phyloP scores from a whole-genome alignment of 2,329 filamentous ascomycete species.

The Scorias spongiosa region DNA sequence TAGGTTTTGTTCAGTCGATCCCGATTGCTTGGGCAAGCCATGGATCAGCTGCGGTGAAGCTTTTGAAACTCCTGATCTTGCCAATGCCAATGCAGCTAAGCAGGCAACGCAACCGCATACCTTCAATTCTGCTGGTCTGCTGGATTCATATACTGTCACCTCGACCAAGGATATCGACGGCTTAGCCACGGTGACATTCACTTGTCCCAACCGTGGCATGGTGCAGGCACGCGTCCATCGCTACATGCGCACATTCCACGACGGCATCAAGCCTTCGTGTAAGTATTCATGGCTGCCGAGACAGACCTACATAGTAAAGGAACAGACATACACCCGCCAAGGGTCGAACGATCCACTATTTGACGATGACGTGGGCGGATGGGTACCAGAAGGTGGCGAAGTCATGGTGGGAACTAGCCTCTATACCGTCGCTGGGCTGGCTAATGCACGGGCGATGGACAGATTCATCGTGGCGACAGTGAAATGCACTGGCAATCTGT shows the following conservation, averaged over 20 bases:
- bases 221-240: conserved; percentile 4
- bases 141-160: background rate
- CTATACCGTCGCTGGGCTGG: background rate
- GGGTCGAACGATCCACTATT: background rate
- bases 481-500: background rate
- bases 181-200: background rate
- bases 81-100: background rate
- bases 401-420: background rate
- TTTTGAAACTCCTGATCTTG: background rate
- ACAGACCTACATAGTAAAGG: conserved; percentile 2
- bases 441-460: background rate
- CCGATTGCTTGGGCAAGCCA: background rate
- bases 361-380: background rate
- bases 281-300: conserved; percentile 1
- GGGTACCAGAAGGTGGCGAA: background rate
- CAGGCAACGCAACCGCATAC: background rate
- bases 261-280: conserved; percentile 2
- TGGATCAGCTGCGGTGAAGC: conserved; percentile 3
- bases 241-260: conserved; percentile 1
- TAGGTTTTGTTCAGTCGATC: background rate
- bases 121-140: background rate
- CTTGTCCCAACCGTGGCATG: background rate
- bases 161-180: background rate
- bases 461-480: background rate
- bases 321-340: background rate